These are phyloP conservation scores for Zymoseptoria tritici DNA, from an alignment of 2,329 filamentous ascomycete genomes.

Conservation along the genomic window DNA sequence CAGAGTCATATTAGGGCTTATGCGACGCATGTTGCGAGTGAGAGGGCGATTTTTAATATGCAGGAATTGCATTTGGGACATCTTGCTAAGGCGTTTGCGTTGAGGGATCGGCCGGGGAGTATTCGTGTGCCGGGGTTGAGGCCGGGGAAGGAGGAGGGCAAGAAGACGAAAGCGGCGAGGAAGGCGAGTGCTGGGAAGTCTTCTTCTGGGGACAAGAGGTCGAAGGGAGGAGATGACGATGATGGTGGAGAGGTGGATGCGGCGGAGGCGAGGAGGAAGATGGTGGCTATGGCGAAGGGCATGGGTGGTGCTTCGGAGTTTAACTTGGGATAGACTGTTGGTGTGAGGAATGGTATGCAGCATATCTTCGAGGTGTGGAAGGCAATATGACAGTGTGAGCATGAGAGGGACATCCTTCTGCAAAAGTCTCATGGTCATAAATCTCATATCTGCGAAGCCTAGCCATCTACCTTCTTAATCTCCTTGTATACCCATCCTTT, in stretches of 20 bases:
- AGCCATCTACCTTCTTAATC: too few relatives aligned
- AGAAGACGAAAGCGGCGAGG: conserved; percentile 40
- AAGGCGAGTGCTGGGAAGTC: conserved; percentile 29
- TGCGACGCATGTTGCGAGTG: conserved; percentile 81
- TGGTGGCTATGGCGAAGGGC: conserved; percentile 47
- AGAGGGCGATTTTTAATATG: conserved; percentile 84
- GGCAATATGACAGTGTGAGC: too few relatives aligned
- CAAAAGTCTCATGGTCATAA: too few relatives aligned
- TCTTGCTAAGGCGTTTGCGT: conserved; percentile 83
- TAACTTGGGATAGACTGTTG: conserved; percentile 40
- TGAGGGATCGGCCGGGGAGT: conserved; percentile 79
- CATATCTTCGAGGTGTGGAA: too few relatives aligned
- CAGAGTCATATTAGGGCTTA: conserved; percentile 92
- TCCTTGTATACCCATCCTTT: too few relatives aligned
- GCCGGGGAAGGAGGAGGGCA: conserved; percentile 40
- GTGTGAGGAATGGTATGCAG: too few relatives aligned
- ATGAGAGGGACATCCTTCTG: too few relatives aligned
- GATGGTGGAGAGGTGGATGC: conserved; percentile 30
- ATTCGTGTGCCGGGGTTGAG: conserved; percentile 53
- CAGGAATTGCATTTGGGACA: conserved; percentile 86
- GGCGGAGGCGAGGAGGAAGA: conserved; percentile 44
- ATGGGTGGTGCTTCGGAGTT: conserved; percentile 50
- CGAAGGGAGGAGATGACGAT: conserved; percentile 24
- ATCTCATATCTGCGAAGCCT: too few relatives aligned
- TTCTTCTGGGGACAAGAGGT: conserved; percentile 25